Base-by-base conservation (phyloP, 768 basidiomycete genomes). In the Lentinus brumalis region DNA sequence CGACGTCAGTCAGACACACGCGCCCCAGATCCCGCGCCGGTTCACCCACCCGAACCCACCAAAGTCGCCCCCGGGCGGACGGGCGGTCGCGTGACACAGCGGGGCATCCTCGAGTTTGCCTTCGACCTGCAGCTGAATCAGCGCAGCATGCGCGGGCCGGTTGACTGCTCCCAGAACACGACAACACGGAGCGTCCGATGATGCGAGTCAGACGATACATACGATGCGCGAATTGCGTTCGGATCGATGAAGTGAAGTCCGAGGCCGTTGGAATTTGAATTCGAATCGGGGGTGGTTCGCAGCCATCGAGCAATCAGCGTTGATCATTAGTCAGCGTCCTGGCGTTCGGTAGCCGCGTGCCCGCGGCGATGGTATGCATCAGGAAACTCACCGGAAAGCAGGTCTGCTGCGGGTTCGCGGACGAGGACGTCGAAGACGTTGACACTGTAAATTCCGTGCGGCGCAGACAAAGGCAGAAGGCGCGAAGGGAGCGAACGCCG, bases 31-130 rank as follows among this genome's bases (percentile, higher is more conserved):
- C 44, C 64, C 66, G 21, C 56, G 58, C 26, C 56, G 60, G 57
- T 68, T 66, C 32, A 56, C 45, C 67, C 67, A 68, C 6, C 56
- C 56, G 49, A 68, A 62, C 21, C 47, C 51, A 29, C 18, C 11
- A 39, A 61, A 65, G 32, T 59, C 54, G 56, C 51, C 38, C 39
- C 1, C 38, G 50, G 5, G 31, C 30, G 31, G 12, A 31, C 7
- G 29, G 3, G 11, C 35, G 31, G 35, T 26, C 29, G 60, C 58
- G 39, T 47, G 56, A n/a, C 49, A 51, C 32, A 45, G 53, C 42
- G 57, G 52, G 5, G 53, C 26, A 53, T 59, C 62, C 54, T 46
- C 26, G 53, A 59, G 49, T 38, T 40, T n/a, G 40, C 50, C 53
- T 47, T 58, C 57, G 57, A 56, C 49, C 26, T 58, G 41, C 30